Conservation (phyloP, 345 rosid species). For the Bruguiera parviflora region DNA sequence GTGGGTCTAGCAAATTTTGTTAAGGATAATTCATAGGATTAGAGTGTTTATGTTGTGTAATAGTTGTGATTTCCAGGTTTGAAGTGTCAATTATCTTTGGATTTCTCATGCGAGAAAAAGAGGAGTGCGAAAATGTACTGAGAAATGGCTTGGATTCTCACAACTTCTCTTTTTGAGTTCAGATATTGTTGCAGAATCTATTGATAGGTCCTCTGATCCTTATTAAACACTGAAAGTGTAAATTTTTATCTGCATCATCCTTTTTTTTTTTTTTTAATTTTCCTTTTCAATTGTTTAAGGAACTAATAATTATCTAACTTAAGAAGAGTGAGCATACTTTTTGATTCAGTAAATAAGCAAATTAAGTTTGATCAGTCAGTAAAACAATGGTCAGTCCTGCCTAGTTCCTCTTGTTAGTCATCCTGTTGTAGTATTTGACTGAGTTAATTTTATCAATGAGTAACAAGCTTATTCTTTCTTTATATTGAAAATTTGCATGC, state of each 20-base stretch:
- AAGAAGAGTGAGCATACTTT: neutral
- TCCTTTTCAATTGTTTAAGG: too few relatives aligned
- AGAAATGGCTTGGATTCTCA: neutral
- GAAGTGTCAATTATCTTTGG: neutral
- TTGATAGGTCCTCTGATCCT: too few relatives aligned
- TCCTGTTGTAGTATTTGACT: neutral
- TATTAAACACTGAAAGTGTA: too few relatives aligned
- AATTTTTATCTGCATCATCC: too few relatives aligned
- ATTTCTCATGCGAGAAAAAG: neutral
- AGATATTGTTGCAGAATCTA: too few relatives aligned
- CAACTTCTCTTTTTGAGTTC: too few relatives aligned
- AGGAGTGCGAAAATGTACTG: neutral
- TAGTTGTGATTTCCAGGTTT: neutral
- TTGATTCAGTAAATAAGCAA: neutral
- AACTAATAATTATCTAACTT: neutral
- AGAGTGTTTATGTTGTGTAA: neutral
- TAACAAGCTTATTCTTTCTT: neutral
- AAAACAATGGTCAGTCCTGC: neutral
- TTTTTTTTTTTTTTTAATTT: too few relatives aligned
- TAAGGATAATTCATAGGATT: neutral
- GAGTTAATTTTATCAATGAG: neutral
- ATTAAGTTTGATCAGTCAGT: neutral
- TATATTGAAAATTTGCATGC: neutral
- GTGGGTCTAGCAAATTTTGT: neutral
- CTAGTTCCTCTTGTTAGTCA: neutral